Base-by-base conservation (phyloP, 768 basidiomycete species). In the Rhodotorula toruloides region DNA sequence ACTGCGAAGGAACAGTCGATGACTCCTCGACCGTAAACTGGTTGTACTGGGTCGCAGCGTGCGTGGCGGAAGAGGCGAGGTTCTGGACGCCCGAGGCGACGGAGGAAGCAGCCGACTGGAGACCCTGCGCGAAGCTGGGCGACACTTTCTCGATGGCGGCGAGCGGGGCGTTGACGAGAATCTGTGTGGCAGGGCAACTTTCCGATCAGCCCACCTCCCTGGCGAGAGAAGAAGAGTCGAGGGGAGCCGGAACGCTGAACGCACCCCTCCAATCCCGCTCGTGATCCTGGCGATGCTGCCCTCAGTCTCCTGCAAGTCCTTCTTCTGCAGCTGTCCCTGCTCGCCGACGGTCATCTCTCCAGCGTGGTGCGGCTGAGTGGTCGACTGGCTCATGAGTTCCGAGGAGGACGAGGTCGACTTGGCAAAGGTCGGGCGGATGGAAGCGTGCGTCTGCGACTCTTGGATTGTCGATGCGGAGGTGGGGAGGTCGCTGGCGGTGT, bases 141-240 rank as follows among this genome's bases (percentile, higher is more conserved):
- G 57, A 48, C 21, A 58, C 36, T 36, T 58, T 58, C 21, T 58
- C 57, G 46, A 58, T 32, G 11, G 46, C 57, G 36, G 57, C 36
- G 17, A 58, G 36, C 11, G 57, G 57, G 13, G 43, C 55, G 5
- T n/a, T 36, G 57, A 58, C 31, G 46, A 48, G 4, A 44, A 58
- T 58, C 57, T 58, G 46, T n/a, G n/a, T 12, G 27, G 11, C 3
- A 10, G 16, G 6, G 9, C 8, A 6, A 21, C 2, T 2, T 19
- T 6, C 9, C 10, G 2, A 13, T 39, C 32, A 57, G 31, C 32
- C 10, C 6, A 21, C n/a, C 9, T 7, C 4, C 25, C 4, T 11
- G 52, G 7, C 11, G 2, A 6, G 31, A 4, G 31, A 21, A 47
- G 25, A 13, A 34, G 32, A 22, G 21, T 12, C 3, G 21, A 34